Evolutionary conservation across 208 protist genomes (phyloP).

Genomic region (Wallacemonas sp.): DNA sequence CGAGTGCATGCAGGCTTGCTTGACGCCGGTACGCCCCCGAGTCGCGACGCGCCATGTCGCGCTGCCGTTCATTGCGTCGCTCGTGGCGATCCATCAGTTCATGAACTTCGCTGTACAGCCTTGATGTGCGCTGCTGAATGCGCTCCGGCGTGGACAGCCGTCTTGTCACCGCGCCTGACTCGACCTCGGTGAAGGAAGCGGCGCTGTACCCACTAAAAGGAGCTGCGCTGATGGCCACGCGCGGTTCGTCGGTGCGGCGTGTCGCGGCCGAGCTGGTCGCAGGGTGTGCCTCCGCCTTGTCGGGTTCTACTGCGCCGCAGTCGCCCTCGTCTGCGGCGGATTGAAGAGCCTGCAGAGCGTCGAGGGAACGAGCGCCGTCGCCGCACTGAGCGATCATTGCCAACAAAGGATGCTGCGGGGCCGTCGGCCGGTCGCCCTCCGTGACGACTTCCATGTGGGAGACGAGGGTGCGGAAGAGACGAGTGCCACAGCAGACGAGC

Average conservation of each 20-base stretch:
- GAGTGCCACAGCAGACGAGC: too few relatives aligned
- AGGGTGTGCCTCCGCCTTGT: not conserved
- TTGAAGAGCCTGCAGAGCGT: slow-evolving; percentile 22
- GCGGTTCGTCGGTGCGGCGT: too few relatives aligned
- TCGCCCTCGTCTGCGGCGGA: slow-evolving; percentile 1
- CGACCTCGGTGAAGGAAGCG: not conserved
- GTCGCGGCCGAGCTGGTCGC: too few relatives aligned
- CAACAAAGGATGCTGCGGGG: slow-evolving; percentile 9
- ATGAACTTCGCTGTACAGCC: slow-evolving; percentile 64
- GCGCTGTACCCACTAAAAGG: not conserved
- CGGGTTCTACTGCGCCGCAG: not conserved
- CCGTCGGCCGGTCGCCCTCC: not conserved
- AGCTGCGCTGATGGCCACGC: too few relatives aligned
- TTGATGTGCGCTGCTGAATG: slow-evolving; percentile 41
- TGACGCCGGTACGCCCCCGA: slow-evolving; percentile 15
- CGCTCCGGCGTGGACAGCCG: slow-evolving; percentile 54
- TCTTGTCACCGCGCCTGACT: not conserved
- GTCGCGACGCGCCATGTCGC: slow-evolving; percentile 29
- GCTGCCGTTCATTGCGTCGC: slow-evolving; percentile 44
- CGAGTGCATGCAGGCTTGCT: slow-evolving; percentile 1
- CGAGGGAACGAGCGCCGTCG: slow-evolving; percentile 1
- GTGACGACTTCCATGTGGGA: not conserved
- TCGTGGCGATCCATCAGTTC: slow-evolving; percentile 53
- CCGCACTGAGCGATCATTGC: slow-evolving; percentile 19
- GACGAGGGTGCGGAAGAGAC: too few relatives aligned